A percentile compares a stretch with the other conserved stretches of the same genome.
Conservation (phyloP, 2,329 filamentous ascomycete species). For the Calonectria crousiana region DNA sequence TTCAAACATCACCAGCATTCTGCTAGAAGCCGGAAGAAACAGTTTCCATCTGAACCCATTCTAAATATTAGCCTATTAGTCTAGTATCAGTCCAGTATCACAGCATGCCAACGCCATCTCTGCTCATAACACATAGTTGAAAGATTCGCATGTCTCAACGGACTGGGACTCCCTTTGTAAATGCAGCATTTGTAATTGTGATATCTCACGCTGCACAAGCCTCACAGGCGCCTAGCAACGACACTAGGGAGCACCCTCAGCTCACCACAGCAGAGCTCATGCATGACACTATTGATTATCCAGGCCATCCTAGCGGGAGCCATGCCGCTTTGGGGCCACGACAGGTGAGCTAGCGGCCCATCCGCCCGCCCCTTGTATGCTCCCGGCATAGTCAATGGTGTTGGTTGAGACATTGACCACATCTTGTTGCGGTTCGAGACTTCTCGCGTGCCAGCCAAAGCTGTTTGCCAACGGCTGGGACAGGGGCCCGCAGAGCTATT, state of each 20-base stretch:
- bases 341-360: background rate
- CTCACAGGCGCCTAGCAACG: background rate
- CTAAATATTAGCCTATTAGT: too few species aligned
- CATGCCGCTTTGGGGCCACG: background rate
- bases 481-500: background rate
- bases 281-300: background rate
- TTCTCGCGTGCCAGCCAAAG: background rate
- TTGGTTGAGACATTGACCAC: background rate
- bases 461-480: background rate
- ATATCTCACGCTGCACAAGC: background rate
- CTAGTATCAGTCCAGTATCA: background rate
- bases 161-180: background rate
- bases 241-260: background rate
- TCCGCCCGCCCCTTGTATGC: background rate
- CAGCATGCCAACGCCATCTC: background rate
- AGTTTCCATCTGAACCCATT: background rate
- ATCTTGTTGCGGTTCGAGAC: background rate
- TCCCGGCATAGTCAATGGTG: background rate
- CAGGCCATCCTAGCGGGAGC: background rate
- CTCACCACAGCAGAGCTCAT: background rate
- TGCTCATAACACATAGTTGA: background rate
- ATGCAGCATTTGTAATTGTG: background rate
- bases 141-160: background rate
- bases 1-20: background rate
- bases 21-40: background rate